phyloP scores from a whole-genome alignment of 2,329 filamentous ascomycete genomes.

The Elsinoe fawcettii region DNA sequence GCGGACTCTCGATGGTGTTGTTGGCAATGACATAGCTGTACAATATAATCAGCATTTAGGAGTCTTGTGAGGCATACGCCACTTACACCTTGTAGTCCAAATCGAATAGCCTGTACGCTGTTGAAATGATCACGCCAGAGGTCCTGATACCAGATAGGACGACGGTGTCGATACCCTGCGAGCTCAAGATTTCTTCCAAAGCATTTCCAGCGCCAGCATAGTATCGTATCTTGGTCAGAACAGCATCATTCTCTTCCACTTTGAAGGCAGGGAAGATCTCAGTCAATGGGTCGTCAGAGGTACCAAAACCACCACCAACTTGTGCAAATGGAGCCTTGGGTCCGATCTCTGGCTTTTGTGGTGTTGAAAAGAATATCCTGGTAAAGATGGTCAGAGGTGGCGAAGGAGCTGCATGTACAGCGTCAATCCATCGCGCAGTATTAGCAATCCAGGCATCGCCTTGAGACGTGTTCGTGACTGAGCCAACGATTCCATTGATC shows the following conservation, averaged over 20 bases:
- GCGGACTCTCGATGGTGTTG: conserved; percentile 27
- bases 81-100: conserved; percentile 39
- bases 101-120: conserved; percentile 38
- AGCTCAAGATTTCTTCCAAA: conserved; percentile 36
- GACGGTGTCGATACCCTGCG: conserved; percentile 36
- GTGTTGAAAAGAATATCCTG: conserved; percentile 32
- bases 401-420: conserved; percentile 31
- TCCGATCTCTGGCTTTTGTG: conserved; percentile 31
- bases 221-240: conserved; percentile 38
- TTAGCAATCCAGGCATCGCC: conserved; percentile 31
- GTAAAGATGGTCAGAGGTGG: conserved; percentile 36
- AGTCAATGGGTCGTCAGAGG: conserved; percentile 26
- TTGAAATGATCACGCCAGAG: conserved; percentile 38
- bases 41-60: not conserved
- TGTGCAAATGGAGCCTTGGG: conserved; percentile 31
- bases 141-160: conserved; percentile 36
- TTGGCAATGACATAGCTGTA: conserved; percentile 26
- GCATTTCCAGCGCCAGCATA: conserved; percentile 36
- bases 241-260: conserved; percentile 28
- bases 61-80: not conserved
- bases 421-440: conserved; percentile 33
- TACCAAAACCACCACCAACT: conserved; percentile 26
- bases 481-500: conserved; percentile 33
- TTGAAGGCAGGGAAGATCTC: conserved; percentile 31
- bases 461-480: conserved; percentile 28